Percentiles rank a stretch among this genome's conserved stretches.
phyloP scores from a whole-genome alignment of 805 yeast species.

The Myxozyma vanderwaltii region DNA sequence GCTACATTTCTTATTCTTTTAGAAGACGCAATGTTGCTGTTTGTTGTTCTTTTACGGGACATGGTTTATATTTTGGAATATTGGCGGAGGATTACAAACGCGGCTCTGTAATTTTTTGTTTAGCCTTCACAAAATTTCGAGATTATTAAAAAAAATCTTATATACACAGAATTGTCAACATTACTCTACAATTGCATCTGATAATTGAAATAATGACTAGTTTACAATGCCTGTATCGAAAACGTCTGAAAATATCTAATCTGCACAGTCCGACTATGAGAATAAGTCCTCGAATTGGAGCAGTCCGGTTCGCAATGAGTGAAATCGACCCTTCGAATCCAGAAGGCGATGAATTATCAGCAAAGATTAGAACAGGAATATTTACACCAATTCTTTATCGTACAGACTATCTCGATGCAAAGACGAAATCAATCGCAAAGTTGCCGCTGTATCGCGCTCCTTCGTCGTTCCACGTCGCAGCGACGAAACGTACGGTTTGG shows the following conservation, averaged over 20 bases:
- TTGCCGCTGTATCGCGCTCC: constrained; percentile 36
- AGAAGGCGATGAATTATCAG: constrained; percentile 13
- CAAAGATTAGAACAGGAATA: constrained; percentile 20
- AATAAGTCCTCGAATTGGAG: neutral
- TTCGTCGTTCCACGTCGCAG: constrained; percentile 36
- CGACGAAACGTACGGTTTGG: constrained; percentile 35
- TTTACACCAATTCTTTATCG: constrained; percentile 23
- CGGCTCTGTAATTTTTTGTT: too few species aligned
- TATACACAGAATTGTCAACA: too few species aligned
- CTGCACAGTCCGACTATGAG: constrained; percentile 4
- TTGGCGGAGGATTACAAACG: too few species aligned
- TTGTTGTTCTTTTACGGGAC: too few species aligned
- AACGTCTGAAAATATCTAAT: neutral
- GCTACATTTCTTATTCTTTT: constrained; percentile 2
- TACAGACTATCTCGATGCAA: constrained; percentile 10
- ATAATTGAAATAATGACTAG: neutral
- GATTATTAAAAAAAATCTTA: too few species aligned
- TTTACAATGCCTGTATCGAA: neutral
- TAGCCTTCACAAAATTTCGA: too few species aligned
- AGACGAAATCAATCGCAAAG: constrained; percentile 23
- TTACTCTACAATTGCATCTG: neutral
- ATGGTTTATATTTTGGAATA: too few species aligned
- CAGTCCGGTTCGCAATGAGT: constrained; percentile 20
- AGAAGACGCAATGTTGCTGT: neutral
- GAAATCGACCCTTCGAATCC: constrained; percentile 30